Evolutionary conservation across 257 asterid genomes (phyloP), one percentile per base, ranked within the genome.

Genomic region (Henckelia pumila): DNA sequence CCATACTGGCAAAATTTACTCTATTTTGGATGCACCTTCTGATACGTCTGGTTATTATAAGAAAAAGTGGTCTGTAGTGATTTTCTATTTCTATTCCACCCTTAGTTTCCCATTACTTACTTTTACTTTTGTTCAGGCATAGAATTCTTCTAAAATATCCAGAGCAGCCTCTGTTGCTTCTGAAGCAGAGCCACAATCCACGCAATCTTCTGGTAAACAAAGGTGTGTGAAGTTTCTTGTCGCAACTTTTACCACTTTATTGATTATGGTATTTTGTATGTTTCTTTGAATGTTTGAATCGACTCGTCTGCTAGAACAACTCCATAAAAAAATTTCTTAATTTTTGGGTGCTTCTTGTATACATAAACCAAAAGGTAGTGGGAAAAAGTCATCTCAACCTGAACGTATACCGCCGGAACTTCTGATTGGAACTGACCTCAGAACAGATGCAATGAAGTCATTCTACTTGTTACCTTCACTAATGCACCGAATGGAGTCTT

Each of bases 381-480:
- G 22, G 67, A 59, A 25, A 64, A 86, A 85, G 85, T 91, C 90
- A 30, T 86, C 71, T 53, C 86, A 78, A 67, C 77, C 80, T 61
- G 98, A 78, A 73, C 84, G 67, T 76, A 83, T 94, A 67, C 99
- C 99, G 23, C 96, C 99, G 0, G 99, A 94, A 79, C 96, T 94
- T 76, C 72, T 94, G 23, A 83, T 84, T 59, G 80, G 83, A 69
- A 72, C 83, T 17, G 90, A 86, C 70, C 77, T 94, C 66, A 68
- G 80, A 30, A 74, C 77, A n/a, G 83, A 81, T 63, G 67, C 84
- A 68, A 77, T 94, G 78, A 94, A 82, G 69, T 67, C 96, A 28
- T 83, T 85, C 77, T 94, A 94, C 83, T 80, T 94, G 95, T 78
- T 94, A 58, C 99, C 99, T 8, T 94, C 99, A 21, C 26, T 94